Percentiles rank a stretch among this genome's conserved stretches.
phyloP scores from a whole-genome alignment of 441 rosid species.

The Aleurites moluccanus region DNA sequence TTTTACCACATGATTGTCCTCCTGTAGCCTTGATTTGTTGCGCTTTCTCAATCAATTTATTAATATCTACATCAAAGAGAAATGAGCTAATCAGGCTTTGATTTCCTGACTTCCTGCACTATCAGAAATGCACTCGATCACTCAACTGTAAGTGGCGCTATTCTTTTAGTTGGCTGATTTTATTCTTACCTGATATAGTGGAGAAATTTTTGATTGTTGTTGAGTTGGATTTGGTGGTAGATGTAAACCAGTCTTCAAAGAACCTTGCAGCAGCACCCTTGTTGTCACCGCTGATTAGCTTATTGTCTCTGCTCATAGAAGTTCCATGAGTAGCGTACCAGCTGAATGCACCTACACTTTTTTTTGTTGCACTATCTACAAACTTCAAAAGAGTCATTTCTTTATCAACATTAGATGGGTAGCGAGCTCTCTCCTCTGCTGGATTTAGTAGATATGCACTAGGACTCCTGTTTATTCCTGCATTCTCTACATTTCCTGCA shows the following conservation, averaged over 20 bases:
- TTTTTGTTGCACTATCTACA: conserved; percentile 26
- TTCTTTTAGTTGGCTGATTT: not conserved
- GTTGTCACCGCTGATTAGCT: conserved; percentile 62
- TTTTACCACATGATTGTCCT: conserved; percentile 42
- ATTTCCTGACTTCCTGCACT: not conserved
- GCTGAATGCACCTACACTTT: conserved; percentile 50
- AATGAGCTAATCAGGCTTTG: not conserved
- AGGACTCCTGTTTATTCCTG: conserved; percentile 61
- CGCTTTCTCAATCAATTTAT: conserved; percentile 26
- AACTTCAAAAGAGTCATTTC: conserved; percentile 57
- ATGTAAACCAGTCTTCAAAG: conserved; percentile 53
- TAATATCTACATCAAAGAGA: conserved; percentile 23
- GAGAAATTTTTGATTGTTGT: conserved; percentile 1
- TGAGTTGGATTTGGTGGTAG: conserved; percentile 24
- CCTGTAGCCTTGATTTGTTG: conserved; percentile 42
- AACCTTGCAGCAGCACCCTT: conserved; percentile 68
- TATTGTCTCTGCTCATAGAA: conserved; percentile 61
- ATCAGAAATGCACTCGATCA: no score
- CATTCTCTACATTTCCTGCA: conserved; percentile 48
- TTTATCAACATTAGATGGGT: conserved; percentile 43
- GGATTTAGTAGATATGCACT: conserved; percentile 57
- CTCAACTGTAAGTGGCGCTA: no score
- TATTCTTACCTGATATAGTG: conserved; percentile 11
- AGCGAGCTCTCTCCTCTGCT: conserved; percentile 47
- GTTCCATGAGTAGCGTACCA: conserved; percentile 69